Percentiles rank a stretch among this genome's conserved stretches.
These are phyloP conservation scores for Hypoxylon perforatum DNA, from an alignment of 495 filamentous ascomycete genomes.

Conservation along the genomic window DNA sequence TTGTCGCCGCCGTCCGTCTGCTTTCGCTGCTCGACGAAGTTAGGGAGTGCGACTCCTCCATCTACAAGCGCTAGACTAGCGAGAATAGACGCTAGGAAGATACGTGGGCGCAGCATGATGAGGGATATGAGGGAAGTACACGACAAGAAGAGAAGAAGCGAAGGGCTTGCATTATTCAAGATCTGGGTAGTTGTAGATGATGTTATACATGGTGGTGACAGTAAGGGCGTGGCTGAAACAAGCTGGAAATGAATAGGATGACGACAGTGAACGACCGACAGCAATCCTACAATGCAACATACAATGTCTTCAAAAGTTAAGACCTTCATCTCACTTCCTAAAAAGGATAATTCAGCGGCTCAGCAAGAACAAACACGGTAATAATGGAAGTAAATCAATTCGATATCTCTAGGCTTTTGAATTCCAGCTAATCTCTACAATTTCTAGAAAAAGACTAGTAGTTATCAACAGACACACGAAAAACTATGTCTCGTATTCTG, in stretches of 20 bases:
- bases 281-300: background rate
- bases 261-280: constrained; percentile 5
- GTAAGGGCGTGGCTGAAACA: constrained; percentile 7
- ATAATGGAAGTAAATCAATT: background rate
- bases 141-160: background rate
- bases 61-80: background rate
- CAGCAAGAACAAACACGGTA: background rate
- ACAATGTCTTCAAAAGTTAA: background rate
- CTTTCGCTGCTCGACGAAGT: background rate
- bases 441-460: no score
- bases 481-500: no score
- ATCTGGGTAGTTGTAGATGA: no score
- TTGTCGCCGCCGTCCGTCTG: no score
- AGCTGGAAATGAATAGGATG: constrained; percentile 5
- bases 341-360: background rate
- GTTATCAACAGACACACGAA: no score
- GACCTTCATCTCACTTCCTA: background rate
- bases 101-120: constrained; percentile 3
- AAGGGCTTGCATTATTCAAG: background rate
- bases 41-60: background rate
- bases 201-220: no score
- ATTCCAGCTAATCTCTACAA: no score
- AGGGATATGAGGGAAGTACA: background rate
- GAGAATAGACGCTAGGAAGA: constrained; percentile 1
- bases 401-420: background rate